phyloP scores from a whole-genome alignment of 139 green algal genomes.

The Cymbomonas tetramitiformis region DNA sequence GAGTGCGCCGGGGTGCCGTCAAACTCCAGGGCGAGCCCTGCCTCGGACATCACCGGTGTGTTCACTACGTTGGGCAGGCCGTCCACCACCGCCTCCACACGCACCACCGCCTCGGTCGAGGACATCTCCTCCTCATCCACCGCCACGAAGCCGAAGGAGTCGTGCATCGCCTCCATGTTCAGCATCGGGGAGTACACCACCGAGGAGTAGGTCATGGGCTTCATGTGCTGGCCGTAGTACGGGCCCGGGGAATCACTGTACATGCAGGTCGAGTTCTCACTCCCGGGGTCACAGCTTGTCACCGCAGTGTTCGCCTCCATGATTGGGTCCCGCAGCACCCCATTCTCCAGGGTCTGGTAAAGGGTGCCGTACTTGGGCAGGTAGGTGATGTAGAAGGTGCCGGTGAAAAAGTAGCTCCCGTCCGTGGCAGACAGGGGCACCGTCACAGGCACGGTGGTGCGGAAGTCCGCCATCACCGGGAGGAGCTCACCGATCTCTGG shows the following conservation, averaged over 20 bases:
- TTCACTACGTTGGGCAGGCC: no score
- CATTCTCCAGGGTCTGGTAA: neutral
- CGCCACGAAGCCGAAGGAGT: conserved; percentile 4
- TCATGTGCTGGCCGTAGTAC: no score
- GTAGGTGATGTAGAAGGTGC: neutral
- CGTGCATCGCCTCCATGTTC: neutral
- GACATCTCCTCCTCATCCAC: neutral
- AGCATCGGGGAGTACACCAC: neutral
- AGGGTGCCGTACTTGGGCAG: neutral
- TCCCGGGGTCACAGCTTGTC: no score
- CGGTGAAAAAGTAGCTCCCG: neutral
- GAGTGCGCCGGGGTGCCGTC: conserved; percentile 3
- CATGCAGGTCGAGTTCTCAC: no score
- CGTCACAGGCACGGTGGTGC: neutral
- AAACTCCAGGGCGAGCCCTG: neutral
- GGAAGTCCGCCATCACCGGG: neutral
- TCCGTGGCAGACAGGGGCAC: neutral
- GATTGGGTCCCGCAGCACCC: no score
- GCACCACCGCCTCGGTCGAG: no score
- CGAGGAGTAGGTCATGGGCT: no score
- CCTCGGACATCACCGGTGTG: neutral
- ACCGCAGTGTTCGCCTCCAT: neutral
- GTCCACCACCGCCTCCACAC: no score
- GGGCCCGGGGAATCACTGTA: no score
- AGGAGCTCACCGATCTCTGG: neutral